Evolutionary conservation across 2,329 filamentous ascomycete species (phyloP).

Genomic region (Conoideocrella luteorostrata): DNA sequence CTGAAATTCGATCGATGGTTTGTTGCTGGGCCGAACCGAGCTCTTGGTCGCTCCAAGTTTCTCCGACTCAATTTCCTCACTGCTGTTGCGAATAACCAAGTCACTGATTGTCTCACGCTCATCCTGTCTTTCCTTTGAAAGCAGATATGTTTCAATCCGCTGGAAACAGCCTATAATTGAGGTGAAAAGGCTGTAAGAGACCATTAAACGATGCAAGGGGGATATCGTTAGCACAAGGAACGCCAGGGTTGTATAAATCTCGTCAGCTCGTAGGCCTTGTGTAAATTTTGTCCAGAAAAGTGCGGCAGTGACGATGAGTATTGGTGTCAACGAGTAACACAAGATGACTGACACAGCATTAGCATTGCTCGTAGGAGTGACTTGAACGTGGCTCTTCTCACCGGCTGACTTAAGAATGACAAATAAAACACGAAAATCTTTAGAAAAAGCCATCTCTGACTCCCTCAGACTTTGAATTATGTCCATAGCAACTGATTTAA

Average conservation of each 20-base stretch:
- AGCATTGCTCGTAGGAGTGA: no score
- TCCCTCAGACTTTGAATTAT: no score
- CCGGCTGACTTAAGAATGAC: no score
- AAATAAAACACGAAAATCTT: no score
- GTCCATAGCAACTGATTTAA: no score
- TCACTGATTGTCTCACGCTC: conserved; percentile 27
- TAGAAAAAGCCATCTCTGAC: no score
- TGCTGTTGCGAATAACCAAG: conserved; percentile 25
- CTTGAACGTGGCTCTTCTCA: no score
- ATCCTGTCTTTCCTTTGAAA: conserved; percentile 4
- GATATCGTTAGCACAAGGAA: conserved; percentile 9
- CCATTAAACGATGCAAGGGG: conserved; percentile 7
- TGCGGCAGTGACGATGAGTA: conserved; percentile 9
- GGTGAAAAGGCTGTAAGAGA: conserved; percentile 6
- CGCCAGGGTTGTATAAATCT: conserved; percentile 11
- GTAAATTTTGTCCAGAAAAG: conserved; percentile 11
- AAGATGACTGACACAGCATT: background rate
- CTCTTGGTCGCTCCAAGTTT: no score
- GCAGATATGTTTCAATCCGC: conserved; percentile 12
- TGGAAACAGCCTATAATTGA: conserved; percentile 9
- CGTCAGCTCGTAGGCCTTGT: conserved; percentile 2
- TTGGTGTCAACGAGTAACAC: conserved; percentile 6
- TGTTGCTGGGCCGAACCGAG: background rate
- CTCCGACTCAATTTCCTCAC: no score
- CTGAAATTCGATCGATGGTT: background rate